Conservation (phyloP, 495 filamentous ascomycete genomes). For the Neurospora sp. region DNA sequence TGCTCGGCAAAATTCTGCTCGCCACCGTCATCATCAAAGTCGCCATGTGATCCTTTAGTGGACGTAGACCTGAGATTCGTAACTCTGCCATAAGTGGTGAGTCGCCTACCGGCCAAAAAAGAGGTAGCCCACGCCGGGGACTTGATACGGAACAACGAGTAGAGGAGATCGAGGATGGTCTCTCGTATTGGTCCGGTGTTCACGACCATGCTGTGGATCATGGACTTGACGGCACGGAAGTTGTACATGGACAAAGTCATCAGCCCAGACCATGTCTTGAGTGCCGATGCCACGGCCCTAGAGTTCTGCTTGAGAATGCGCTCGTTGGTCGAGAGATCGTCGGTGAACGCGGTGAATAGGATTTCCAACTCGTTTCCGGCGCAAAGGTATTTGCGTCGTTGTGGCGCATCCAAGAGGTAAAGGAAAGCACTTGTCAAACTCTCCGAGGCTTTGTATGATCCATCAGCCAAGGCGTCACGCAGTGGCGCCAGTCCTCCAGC, state of each 20-base stretch:
- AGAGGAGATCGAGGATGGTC: slow-evolving; percentile 76
- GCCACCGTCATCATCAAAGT: slow-evolving; percentile 52
- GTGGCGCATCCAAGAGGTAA: slow-evolving; percentile 77
- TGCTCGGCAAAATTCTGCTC: slow-evolving; percentile 83
- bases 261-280: slow-evolving; percentile 89
- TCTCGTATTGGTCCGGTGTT: slow-evolving; percentile 55
- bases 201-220: slow-evolving; percentile 70
- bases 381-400: slow-evolving; percentile 65
- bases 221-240: slow-evolving; percentile 70
- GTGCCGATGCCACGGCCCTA: slow-evolving; percentile 73
- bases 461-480: slow-evolving; percentile 78
- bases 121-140: slow-evolving; percentile 93
- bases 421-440: slow-evolving; percentile 75
- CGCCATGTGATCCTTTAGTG: slow-evolving; percentile 34
- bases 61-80: slow-evolving; percentile 62
- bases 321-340: slow-evolving; percentile 62
- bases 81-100: slow-evolving; percentile 91
- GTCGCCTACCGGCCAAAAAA: slow-evolving; percentile 81
- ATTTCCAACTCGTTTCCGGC: slow-evolving; percentile 72
- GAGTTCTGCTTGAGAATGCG: slow-evolving; percentile 73
- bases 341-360: slow-evolving; percentile 81
- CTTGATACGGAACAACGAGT: slow-evolving; percentile 86
- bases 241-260: slow-evolving; percentile 78
- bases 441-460: slow-evolving; percentile 83
- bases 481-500: slow-evolving; percentile 75